Conservation (phyloP, 1,284 basidiomycete species). For the Microbotryum scabiosae region DNA sequence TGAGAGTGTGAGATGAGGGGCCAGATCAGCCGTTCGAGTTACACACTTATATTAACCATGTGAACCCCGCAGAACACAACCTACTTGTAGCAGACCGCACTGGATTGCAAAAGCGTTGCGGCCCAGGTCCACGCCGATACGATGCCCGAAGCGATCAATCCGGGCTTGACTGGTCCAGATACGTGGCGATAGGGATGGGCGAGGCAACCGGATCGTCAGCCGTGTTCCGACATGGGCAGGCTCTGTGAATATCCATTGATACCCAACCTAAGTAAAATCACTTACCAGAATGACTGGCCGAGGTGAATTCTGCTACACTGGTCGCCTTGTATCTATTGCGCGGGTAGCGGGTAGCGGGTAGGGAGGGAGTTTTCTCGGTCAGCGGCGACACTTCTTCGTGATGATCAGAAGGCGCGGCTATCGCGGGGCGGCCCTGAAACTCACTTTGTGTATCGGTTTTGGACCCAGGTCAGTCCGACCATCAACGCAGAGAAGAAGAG, state of each 20-base stretch:
- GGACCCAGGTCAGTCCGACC: slow-evolving; percentile 58
- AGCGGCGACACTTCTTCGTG: slow-evolving; percentile 37
- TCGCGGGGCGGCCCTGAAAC: neutral
- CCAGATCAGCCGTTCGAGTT: neutral
- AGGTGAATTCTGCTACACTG: slow-evolving; percentile 65
- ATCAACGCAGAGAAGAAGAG: slow-evolving; percentile 73
- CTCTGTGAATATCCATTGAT: neutral
- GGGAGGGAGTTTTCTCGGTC: slow-evolving; percentile 25
- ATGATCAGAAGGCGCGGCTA: neutral
- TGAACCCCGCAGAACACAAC: neutral
- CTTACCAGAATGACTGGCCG: slow-evolving; percentile 44
- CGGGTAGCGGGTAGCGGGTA: slow-evolving; percentile 25
- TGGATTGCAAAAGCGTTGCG: slow-evolving; percentile 51
- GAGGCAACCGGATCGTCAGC: neutral
- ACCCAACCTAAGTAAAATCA: neutral
- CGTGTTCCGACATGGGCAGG: neutral
- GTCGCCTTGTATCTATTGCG: slow-evolving; percentile 33
- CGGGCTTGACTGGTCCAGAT: slow-evolving; percentile 52
- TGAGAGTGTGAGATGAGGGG: neutral
- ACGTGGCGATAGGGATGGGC: neutral
- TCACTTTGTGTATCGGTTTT: slow-evolving; percentile 56
- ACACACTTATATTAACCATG: neutral
- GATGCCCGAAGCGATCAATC: slow-evolving; percentile 80
- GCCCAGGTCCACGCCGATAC: slow-evolving; percentile 51
- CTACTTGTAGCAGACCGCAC: slow-evolving; percentile 65